A percentile compares a stretch with the other conserved stretches of the same genome.
These are phyloP conservation scores for Dactylis glomerata DNA, from an alignment of 176 grass and related monocot genomes.

Conservation along the genomic window DNA sequence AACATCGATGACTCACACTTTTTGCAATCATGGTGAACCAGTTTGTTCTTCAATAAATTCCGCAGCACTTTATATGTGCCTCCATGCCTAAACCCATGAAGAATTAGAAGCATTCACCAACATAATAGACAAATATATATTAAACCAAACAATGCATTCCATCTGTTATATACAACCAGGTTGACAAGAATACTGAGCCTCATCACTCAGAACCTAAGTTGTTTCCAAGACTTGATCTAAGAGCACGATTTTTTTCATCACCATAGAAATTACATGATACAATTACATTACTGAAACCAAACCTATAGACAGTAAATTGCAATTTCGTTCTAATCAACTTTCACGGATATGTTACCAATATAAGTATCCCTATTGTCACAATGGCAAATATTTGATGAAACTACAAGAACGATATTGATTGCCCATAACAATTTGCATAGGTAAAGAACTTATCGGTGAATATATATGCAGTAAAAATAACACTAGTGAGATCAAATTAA, in stretches of 20 bases:
- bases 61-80: slow-evolving; percentile 84
- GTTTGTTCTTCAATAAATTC: slow-evolving; percentile 89
- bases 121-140: neutral
- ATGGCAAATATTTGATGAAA: neutral
- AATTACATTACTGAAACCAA: neutral
- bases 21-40: slow-evolving; percentile 79
- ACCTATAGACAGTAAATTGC: neutral
- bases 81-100: slow-evolving; percentile 57
- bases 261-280: neutral
- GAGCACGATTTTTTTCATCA: neutral
- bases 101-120: neutral
- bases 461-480: neutral
- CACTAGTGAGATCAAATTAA: neutral
- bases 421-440: neutral
- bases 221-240: neutral
- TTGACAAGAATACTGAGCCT: neutral
- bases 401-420: neutral
- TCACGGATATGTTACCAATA: neutral
- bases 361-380: neutral
- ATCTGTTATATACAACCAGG: neutral
- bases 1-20: slow-evolving; percentile 56
- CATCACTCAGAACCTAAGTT: neutral
- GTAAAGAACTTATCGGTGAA: neutral
- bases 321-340: neutral
- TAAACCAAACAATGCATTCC: neutral